Conservation (phyloP, 805 yeast genomes). For the Kodamaea hsintzibuensis region DNA sequence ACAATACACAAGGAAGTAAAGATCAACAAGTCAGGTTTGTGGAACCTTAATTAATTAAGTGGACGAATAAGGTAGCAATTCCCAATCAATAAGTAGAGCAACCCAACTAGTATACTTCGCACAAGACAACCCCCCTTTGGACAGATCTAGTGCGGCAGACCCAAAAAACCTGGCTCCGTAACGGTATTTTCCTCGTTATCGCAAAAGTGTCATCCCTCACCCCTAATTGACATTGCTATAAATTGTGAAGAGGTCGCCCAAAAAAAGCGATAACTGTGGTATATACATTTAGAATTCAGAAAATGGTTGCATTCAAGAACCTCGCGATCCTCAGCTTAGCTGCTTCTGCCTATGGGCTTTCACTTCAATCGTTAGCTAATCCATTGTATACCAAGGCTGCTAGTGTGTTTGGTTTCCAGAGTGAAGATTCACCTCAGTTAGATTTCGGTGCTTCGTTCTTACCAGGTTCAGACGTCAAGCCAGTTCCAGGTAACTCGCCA, state of each 20-base stretch:
- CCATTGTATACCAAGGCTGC: conserved; percentile 9
- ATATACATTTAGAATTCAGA: neutral
- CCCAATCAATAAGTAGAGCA: neutral
- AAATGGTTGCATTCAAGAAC: conserved; percentile 24
- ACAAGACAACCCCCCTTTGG: neutral
- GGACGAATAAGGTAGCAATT: too few species aligned
- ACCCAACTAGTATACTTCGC: neutral
- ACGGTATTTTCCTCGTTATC: conserved; percentile 4
- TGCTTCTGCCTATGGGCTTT: conserved; percentile 20
- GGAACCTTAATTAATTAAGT: too few species aligned
- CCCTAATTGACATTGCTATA: neutral
- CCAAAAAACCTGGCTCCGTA: neutral
- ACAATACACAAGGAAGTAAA: too few species aligned
- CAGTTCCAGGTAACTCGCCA: conserved; percentile 92
- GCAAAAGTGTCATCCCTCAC: conserved; percentile 1
- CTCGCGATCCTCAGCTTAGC: conserved; percentile 15
- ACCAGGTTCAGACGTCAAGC: conserved; percentile 49
- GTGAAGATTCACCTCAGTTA: conserved; percentile 2
- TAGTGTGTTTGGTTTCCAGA: conserved; percentile 1
- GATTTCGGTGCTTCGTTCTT: conserved; percentile 16
- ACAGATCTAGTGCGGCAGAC: neutral
- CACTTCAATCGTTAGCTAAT: conserved; percentile 12
- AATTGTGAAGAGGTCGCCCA: neutral
- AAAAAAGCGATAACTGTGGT: neutral
- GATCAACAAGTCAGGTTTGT: too few species aligned